Percentiles rank a stretch among this genome's conserved stretches.
These are phyloP conservation scores for Endotrypanum monterogeii DNA, from an alignment of 208 protist genomes.

Conservation along the genomic window DNA sequence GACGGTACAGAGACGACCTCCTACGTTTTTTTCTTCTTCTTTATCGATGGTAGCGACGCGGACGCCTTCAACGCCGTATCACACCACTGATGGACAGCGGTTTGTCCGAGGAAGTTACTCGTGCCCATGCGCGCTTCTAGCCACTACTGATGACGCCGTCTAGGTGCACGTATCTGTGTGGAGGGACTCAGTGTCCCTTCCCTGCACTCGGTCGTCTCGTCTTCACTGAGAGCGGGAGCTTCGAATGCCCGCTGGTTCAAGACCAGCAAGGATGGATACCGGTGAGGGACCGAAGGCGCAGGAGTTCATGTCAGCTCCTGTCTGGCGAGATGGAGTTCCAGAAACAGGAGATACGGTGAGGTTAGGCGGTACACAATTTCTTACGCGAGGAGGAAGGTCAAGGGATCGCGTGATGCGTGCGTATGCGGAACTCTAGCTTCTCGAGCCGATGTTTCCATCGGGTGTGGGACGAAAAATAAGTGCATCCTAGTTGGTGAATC, in stretches of 20 bases:
- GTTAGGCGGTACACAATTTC: slow-evolving; percentile 53
- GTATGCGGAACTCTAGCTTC: slow-evolving; percentile 36
- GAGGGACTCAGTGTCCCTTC: slow-evolving; percentile 11
- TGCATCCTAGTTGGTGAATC: background rate
- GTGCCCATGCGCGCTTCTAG: slow-evolving; percentile 48
- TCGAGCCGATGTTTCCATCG: slow-evolving; percentile 38
- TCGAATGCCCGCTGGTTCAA: slow-evolving; percentile 35
- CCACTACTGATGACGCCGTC: slow-evolving; percentile 48
- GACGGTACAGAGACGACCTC: slow-evolving; percentile 54
- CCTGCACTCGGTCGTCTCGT: slow-evolving; percentile 8
- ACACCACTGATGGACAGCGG: background rate
- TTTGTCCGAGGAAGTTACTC: slow-evolving; percentile 53
- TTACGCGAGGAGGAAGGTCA: slow-evolving; percentile 30
- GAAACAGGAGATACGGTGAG: slow-evolving; percentile 42
- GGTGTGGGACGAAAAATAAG: background rate
- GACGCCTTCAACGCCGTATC: background rate
- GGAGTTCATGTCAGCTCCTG: slow-evolving; percentile 11
- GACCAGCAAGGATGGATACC: slow-evolving; percentile 47
- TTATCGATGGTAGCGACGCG: slow-evolving; percentile 10
- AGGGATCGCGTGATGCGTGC: slow-evolving; percentile 33
- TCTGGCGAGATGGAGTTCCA: slow-evolving; percentile 37
- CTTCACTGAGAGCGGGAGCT: slow-evolving; percentile 15
- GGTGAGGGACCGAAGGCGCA: slow-evolving; percentile 45
- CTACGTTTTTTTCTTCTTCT: too few species aligned
- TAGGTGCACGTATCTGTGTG: slow-evolving; percentile 26